Percentiles rank a stretch among this genome's conserved stretches.
Conservation (phyloP, 2,329 filamentous ascomycete species). For the Fusarium annulatum region DNA sequence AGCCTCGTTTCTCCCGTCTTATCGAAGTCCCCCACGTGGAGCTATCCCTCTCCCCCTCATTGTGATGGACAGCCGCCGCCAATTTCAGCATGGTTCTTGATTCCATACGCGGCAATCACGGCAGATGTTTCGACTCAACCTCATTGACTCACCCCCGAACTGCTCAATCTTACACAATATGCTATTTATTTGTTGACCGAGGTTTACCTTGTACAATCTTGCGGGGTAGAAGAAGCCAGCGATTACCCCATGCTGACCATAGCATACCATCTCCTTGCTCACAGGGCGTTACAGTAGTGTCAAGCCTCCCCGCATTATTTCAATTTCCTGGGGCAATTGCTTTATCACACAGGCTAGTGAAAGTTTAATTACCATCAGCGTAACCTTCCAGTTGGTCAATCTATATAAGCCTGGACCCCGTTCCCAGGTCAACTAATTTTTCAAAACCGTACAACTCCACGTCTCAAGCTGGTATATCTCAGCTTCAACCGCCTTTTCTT, state of each 20-base stretch:
- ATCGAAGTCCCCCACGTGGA: background rate
- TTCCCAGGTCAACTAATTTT: background rate
- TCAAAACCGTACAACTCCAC: background rate
- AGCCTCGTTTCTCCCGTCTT: background rate
- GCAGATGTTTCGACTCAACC: background rate
- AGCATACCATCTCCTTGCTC: background rate
- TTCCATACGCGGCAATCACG: background rate
- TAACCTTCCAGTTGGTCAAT: background rate
- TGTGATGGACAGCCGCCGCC: background rate
- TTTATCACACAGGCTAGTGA: background rate
- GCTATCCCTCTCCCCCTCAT: background rate
- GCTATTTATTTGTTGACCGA: background rate
- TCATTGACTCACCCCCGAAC: background rate
- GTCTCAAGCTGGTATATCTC: background rate
- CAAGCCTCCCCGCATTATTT: conserved; percentile 1
- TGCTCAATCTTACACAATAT: background rate
- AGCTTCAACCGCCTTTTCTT: background rate
- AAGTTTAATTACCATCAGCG: background rate
- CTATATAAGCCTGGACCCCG: background rate
- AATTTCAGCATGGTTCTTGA: background rate
- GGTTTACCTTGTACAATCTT: background rate
- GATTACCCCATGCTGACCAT: background rate
- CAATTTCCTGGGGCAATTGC: background rate
- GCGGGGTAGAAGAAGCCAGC: background rate
- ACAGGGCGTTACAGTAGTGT: background rate